Evolutionary conservation across 805 yeast genomes (phyloP), one percentile per base, ranked within the genome.

Genomic region (Yarrowia hollandica): DNA sequence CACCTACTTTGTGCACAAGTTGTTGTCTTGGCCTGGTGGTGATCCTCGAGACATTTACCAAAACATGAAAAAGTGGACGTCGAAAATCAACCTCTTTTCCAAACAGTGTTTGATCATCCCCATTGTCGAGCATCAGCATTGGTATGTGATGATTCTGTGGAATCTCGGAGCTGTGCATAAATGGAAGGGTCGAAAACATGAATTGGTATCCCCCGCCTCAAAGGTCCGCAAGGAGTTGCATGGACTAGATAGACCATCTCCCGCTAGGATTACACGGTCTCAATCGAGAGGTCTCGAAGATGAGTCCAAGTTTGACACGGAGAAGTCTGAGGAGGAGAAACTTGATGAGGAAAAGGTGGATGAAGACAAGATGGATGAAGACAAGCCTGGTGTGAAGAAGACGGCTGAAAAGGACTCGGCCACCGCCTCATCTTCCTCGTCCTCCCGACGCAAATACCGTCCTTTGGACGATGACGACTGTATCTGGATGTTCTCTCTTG

Each of bases 61-160:
- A 42, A 84, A 84, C 64, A 52, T 23, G 30, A 81, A 80, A 64
- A 78, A 85, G 46, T 94, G 98, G 98, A 81, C 94, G 10, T 75
- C 79, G 41, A 85, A 85, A 63, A 72, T 86, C 8, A 86, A 89
- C 62, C 69, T 85, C 1, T 78, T 83, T 70, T 75, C 74, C 16
- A 84, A 78, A 66, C 79, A 81, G 42, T 82, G 78, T 65, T 74
- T 90, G 2, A 78, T 91, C 2, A 76, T 92, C 10, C 99, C 99
- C 0, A 84, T 94, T 8, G 88, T 89, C 70, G 88, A 85, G 62
- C 79, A 79, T 37, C 75, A 81, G 35, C 99, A 94, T 72, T 94
- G 99, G 99, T 88, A 84, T 68, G 84, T 91, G 44, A 84, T 88
- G 23, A 79, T 92, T 4, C 80, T 92, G 4, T 76, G 82, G 60